Percentiles rank a stretch among this genome's conserved stretches.
Evolutionary conservation across 2,329 filamentous ascomycete species (phyloP).

Genomic region (Fusarium siculi): DNA sequence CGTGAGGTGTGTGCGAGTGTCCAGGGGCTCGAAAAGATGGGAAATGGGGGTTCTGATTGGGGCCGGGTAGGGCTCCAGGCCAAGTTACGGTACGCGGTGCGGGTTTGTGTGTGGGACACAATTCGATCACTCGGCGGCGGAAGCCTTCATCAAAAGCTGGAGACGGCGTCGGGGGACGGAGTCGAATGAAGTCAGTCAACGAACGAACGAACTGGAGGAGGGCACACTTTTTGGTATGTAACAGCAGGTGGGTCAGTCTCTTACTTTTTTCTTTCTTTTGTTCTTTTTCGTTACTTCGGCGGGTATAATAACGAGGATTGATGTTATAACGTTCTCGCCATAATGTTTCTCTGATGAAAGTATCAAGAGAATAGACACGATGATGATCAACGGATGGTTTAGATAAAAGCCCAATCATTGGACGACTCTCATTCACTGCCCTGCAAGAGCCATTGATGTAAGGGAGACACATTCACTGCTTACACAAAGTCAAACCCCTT

Average conservation of each 20-base stretch:
- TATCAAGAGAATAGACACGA: neutral
- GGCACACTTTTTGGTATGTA: conserved; percentile 10
- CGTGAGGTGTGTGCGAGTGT: conserved; percentile 30
- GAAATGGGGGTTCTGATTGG: conserved; percentile 38
- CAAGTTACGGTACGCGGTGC: conserved; percentile 6
- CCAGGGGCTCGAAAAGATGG: conserved; percentile 35
- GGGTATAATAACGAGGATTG: neutral
- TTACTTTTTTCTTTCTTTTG: neutral
- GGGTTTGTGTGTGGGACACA: conserved; percentile 38
- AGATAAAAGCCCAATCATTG: neutral
- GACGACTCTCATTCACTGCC: neutral
- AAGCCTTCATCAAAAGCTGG: conserved; percentile 18
- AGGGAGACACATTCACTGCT: conserved; percentile 4
- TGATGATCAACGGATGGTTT: neutral
- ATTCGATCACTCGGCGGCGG: conserved; percentile 35
- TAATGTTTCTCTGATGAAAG: neutral
- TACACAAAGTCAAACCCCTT: conserved; percentile 1
- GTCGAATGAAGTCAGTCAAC: conserved; percentile 15
- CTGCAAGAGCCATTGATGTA: neutral
- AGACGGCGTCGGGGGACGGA: conserved; percentile 37
- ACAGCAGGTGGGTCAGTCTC: neutral
- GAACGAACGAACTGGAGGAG: neutral
- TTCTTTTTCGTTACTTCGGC: neutral
- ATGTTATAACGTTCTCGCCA: neutral
- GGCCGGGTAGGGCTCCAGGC: conserved; percentile 39